phyloP scores from a whole-genome alignment of 1,284 basidiomycete species.

The Leccinum angustisporum region DNA sequence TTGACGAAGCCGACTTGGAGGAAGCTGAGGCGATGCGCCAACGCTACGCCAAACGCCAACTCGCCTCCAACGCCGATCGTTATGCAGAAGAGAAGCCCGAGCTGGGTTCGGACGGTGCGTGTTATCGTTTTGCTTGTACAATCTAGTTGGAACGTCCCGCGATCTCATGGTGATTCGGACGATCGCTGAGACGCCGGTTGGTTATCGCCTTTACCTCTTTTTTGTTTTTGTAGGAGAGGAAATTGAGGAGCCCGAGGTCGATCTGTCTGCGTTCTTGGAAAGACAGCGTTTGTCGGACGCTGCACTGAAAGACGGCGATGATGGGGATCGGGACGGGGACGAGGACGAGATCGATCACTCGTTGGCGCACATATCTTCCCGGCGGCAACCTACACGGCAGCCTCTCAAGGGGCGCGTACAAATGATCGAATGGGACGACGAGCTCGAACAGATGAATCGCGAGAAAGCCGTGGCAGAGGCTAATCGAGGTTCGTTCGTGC shows the following conservation, averaged over 20 bases:
- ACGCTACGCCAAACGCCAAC: slow-evolving; percentile 55
- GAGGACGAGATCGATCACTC: slow-evolving; percentile 60
- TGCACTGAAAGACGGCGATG: neutral
- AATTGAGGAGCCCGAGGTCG: slow-evolving; percentile 68
- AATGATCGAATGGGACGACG: slow-evolving; percentile 64
- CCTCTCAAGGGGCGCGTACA: slow-evolving; percentile 63
- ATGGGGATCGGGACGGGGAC: slow-evolving; percentile 42
- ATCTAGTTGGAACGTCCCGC: neutral
- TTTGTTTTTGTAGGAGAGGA: slow-evolving; percentile 52
- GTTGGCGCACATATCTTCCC: slow-evolving; percentile 50
- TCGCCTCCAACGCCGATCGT: slow-evolving; percentile 68
- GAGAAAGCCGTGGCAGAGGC: slow-evolving; percentile 75
- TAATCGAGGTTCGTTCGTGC: slow-evolving; percentile 52
- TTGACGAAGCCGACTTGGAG: slow-evolving; percentile 41
- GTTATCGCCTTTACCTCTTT: neutral
- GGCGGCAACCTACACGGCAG: slow-evolving; percentile 17
- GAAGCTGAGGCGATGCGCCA: slow-evolving; percentile 47
- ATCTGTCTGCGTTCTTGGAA: slow-evolving; percentile 64
- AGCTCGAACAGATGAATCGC: slow-evolving; percentile 59
- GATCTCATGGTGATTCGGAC: neutral
- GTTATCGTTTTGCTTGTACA: neutral
- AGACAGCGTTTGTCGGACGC: slow-evolving; percentile 52
- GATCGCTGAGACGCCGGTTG: neutral
- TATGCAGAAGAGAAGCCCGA: slow-evolving; percentile 67
- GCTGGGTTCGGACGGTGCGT: slow-evolving; percentile 60